Evolutionary conservation across 495 filamentous ascomycete genomes (phyloP).

Genomic region (Thermothielavioides terrestris): DNA sequence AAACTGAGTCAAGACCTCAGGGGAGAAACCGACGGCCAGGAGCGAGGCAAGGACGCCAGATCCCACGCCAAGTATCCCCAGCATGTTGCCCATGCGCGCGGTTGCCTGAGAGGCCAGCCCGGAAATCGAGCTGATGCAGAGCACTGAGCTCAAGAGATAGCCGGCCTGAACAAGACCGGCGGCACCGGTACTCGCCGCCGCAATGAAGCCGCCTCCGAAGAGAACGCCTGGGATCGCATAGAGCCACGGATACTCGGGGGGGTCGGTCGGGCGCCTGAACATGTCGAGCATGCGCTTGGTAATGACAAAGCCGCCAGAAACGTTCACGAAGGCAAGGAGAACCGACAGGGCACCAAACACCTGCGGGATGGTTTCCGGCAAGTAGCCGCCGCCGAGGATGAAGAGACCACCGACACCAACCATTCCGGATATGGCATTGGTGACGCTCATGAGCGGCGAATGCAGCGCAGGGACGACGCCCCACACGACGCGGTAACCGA

Average conservation of each 20-base stretch:
- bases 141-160: slow-evolving; percentile 66
- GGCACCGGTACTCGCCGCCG: slow-evolving; percentile 66
- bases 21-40: slow-evolving; percentile 64
- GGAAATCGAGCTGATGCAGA: slow-evolving; percentile 68
- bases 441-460: slow-evolving; percentile 77
- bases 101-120: slow-evolving; percentile 67
- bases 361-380: slow-evolving; percentile 69
- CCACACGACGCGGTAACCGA: slow-evolving; percentile 77
- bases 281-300: slow-evolving; percentile 89
- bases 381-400: slow-evolving; percentile 65
- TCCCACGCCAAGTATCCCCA: slow-evolving; percentile 71
- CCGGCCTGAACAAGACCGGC: slow-evolving; percentile 73
- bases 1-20: slow-evolving; percentile 65
- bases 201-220: slow-evolving; percentile 69
- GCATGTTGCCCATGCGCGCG: slow-evolving; percentile 67
- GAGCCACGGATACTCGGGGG: slow-evolving; percentile 74
- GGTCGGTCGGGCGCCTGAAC: slow-evolving; percentile 74
- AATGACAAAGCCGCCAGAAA: slow-evolving; percentile 74
- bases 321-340: slow-evolving; percentile 71
- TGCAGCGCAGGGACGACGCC: slow-evolving; percentile 68
- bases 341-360: slow-evolving; percentile 67
- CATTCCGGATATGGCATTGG: slow-evolving; percentile 81
- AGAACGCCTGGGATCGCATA: slow-evolving; percentile 65
- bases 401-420: slow-evolving; percentile 77
- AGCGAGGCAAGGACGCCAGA: slow-evolving; percentile 71